Conservation (phyloP, 495 filamentous ascomycete species). For the Neurospora tetrasperma region DNA sequence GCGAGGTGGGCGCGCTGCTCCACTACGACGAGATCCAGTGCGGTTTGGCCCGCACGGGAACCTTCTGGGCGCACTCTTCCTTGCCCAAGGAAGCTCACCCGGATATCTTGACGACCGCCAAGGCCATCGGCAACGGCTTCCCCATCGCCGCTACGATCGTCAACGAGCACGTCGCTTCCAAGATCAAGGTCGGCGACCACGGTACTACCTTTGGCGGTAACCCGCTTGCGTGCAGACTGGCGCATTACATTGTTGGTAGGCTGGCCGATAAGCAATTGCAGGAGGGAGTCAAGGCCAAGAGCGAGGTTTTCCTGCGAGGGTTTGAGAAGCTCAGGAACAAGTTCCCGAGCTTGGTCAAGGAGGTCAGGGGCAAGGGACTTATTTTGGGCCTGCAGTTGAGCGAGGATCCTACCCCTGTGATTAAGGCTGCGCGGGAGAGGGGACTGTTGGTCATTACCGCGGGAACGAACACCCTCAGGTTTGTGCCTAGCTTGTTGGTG, state of each 20-base stretch:
- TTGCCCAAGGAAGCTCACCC: slow-evolving; percentile 76
- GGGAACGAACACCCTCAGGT: slow-evolving; percentile 77
- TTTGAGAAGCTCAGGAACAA: slow-evolving; percentile 53
- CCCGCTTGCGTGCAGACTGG: slow-evolving; percentile 74
- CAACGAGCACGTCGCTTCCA: slow-evolving; percentile 60
- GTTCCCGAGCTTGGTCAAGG: slow-evolving; percentile 62
- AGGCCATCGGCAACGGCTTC: slow-evolving; percentile 93
- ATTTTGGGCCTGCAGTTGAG: slow-evolving; percentile 77
- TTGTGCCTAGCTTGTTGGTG: slow-evolving; percentile 75
- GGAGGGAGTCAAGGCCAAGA: slow-evolving; percentile 52
- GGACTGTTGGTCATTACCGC: slow-evolving; percentile 87
- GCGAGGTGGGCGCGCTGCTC: slow-evolving; percentile 77
- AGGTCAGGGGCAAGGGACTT: slow-evolving; percentile 74
- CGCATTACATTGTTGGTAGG: slow-evolving; percentile 70
- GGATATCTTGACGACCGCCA: slow-evolving; percentile 87
- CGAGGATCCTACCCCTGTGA: slow-evolving; percentile 55
- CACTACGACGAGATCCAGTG: slow-evolving; percentile 98
- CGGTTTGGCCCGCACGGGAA: slow-evolving; percentile 76
- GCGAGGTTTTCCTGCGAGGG: slow-evolving; percentile 49
- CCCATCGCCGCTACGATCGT: slow-evolving; percentile 90
- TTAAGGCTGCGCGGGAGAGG: slow-evolving; percentile 78
- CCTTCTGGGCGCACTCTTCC: slow-evolving; percentile 73
- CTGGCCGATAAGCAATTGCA: slow-evolving; percentile 58
- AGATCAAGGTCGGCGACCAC: slow-evolving; percentile 87
- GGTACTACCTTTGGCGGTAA: slow-evolving; percentile 97